These are phyloP conservation scores for Gigaspora rosea DNA, from an alignment of 192 early-diverging fungal genomes.

Conservation along the genomic window DNA sequence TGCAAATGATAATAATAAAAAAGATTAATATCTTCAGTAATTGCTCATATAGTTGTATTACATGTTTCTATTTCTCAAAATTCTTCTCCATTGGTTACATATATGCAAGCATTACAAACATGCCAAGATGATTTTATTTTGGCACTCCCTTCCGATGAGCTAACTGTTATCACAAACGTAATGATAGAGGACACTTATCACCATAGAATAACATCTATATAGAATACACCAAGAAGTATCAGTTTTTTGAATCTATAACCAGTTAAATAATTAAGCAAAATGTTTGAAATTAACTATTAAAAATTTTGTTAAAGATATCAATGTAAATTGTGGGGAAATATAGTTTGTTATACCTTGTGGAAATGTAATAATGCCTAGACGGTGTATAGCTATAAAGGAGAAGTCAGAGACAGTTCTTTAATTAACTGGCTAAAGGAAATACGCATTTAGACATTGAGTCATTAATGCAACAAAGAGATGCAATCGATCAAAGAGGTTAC, in stretches of 20 bases:
- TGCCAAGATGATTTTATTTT: conserved; percentile 15
- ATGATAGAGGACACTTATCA: neutral
- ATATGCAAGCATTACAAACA: neutral
- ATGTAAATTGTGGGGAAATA: conserved; percentile 29
- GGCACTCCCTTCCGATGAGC: neutral
- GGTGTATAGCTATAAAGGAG: conserved; percentile 21
- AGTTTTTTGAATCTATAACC: no score
- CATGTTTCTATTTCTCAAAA: conserved; percentile 16
- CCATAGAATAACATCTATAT: no score
- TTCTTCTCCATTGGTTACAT: conserved; percentile 17
- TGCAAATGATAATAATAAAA: neutral
- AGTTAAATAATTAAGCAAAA: neutral
- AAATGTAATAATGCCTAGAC: neutral
- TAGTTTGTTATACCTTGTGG: conserved; percentile 30
- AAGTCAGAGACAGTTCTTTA: neutral
- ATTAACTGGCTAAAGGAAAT: neutral
- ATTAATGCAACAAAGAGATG: neutral
- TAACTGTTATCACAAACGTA: neutral
- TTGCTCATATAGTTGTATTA: conserved; percentile 15
- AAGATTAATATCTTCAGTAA: conserved; percentile 21
- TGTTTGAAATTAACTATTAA: neutral
- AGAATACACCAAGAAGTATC: no score
- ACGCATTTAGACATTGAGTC: neutral
- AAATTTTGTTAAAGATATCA: conserved; percentile 27
- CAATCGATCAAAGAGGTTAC: conserved; percentile 17